Percentiles rank a stretch among this genome's conserved stretches.
Conservation (phyloP, 345 rosid genomes). For the Reutealis trisperma region DNA sequence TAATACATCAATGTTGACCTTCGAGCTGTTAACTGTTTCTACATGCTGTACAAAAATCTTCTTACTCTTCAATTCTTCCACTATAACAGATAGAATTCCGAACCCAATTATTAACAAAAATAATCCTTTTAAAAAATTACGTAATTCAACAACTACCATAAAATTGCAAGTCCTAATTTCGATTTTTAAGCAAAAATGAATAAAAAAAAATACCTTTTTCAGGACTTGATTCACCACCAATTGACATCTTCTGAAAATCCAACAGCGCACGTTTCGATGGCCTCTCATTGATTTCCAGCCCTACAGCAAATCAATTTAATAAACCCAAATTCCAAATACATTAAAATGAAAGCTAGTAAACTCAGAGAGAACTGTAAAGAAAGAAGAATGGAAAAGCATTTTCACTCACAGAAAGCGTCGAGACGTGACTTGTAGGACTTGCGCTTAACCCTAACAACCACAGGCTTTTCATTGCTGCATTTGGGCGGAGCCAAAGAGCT, state of each 20-base stretch:
- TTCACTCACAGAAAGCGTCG: slow-evolving; percentile 29
- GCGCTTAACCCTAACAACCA: slow-evolving; percentile 38
- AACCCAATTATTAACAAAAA: too few species aligned
- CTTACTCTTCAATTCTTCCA: slow-evolving; percentile 51
- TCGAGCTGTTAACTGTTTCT: slow-evolving; percentile 53
- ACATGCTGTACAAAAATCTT: slow-evolving; percentile 72
- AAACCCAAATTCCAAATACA: too few species aligned
- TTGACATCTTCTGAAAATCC: slow-evolving; percentile 57
- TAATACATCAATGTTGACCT: slow-evolving; percentile 42
- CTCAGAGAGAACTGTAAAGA: not conserved
- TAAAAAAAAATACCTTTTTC: slow-evolving; percentile 37
- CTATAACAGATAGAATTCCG: slow-evolving; percentile 3
- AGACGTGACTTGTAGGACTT: slow-evolving; percentile 25
- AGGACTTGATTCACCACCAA: slow-evolving; percentile 33
- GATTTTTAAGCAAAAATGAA: too few species aligned
- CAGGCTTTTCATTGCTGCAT: slow-evolving; percentile 8
- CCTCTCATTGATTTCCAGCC: slow-evolving; percentile 86
- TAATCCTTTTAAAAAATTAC: too few species aligned
- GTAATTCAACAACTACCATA: too few species aligned
- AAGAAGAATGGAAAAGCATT: not conserved
- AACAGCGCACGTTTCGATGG: slow-evolving; percentile 58
- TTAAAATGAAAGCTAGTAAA: too few species aligned
- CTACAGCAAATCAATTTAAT: slow-evolving; percentile 18
- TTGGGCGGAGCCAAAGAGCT: slow-evolving; percentile 8
- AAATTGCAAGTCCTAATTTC: too few species aligned